A percentile compares a stretch with the other conserved stretches of the same genome.
Conservation (phyloP, 164 flowering plant species). For the Sedum album region DNA sequence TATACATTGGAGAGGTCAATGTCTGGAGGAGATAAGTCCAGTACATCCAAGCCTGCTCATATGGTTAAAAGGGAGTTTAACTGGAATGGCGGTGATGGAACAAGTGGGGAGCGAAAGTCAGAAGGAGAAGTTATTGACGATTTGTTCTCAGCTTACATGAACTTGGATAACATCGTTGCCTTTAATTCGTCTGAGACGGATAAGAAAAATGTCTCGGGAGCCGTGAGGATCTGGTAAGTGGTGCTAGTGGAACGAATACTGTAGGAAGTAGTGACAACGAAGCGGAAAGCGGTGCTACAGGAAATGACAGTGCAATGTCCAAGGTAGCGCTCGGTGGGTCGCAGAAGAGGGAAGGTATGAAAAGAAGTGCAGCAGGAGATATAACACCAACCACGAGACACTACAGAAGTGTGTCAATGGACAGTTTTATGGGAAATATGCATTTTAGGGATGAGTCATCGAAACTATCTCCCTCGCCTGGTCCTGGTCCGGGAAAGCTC, state of each 20-base stretch:
- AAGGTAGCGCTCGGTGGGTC: neutral
- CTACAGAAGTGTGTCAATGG: conserved; percentile 8
- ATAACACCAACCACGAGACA: conserved; percentile 5
- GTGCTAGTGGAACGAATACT: neutral
- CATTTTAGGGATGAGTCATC: conserved; percentile 2
- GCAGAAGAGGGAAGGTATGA: conserved; percentile 5
- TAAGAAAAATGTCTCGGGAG: neutral
- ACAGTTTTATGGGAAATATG: conserved; percentile 7
- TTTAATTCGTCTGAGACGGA: conserved; percentile 5
- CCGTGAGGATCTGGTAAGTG: conserved; percentile 4
- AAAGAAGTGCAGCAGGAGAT: conserved; percentile 5
- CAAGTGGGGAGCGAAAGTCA: neutral
- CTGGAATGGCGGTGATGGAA: neutral
- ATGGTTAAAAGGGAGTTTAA: neutral
- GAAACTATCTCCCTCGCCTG: conserved; percentile 2
- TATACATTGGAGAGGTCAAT: neutral
- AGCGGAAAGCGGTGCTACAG: conserved; percentile 6
- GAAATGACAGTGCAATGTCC: neutral
- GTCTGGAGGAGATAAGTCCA: neutral
- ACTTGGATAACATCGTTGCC: conserved; percentile 3
- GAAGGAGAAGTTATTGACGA: conserved; percentile 8
- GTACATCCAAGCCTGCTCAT: neutral
- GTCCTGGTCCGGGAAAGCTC: neutral
- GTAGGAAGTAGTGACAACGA: conserved; percentile 6
- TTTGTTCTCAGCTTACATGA: neutral